These are phyloP conservation scores for Aspergillus cristatus DNA, from an alignment of 495 filamentous ascomycete genomes.

Conservation along the genomic window DNA sequence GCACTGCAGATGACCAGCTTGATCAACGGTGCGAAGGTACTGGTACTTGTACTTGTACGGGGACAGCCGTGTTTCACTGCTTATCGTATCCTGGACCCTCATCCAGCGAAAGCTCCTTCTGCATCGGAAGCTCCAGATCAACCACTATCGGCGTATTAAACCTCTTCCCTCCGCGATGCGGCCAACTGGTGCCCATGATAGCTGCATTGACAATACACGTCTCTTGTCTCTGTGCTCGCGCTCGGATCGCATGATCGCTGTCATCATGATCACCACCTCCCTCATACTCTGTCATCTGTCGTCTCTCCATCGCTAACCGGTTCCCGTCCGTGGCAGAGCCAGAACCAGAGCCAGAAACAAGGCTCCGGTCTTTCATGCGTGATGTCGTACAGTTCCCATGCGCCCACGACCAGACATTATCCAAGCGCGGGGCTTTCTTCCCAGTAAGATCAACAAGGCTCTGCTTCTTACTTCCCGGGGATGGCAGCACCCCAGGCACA, in stretches of 20 bases:
- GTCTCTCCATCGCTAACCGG: too few relatives aligned
- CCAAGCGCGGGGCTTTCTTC: constrained; percentile 31
- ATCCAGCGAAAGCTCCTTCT: too few relatives aligned
- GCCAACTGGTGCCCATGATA: constrained; percentile 58
- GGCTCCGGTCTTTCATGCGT: constrained; percentile 4
- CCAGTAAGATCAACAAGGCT: constrained; percentile 48
- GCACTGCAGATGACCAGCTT: too few relatives aligned
- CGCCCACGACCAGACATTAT: constrained; percentile 26
- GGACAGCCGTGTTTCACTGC: too few relatives aligned
- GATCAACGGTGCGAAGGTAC: too few relatives aligned
- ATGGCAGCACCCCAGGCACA: constrained; percentile 13
- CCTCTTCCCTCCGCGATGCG: constrained; percentile 46
- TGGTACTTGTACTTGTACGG: too few relatives aligned
- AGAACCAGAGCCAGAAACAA: too few relatives aligned
- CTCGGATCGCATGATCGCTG: constrained; percentile 19
- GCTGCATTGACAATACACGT: constrained; percentile 73
- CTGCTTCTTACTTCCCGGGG: constrained; percentile 45
- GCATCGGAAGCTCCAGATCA: constrained; percentile 63
- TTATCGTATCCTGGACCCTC: too few relatives aligned
- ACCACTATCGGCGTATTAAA: constrained; percentile 72
- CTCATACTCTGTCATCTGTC: neutral
- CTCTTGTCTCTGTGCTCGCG: constrained; percentile 50
- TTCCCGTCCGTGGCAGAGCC: too few relatives aligned
- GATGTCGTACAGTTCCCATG: constrained; percentile 1
- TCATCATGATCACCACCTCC: constrained; percentile 5